phyloP scores from a whole-genome alignment of 768 basidiomycete genomes.

The Termitomyces sp. region DNA sequence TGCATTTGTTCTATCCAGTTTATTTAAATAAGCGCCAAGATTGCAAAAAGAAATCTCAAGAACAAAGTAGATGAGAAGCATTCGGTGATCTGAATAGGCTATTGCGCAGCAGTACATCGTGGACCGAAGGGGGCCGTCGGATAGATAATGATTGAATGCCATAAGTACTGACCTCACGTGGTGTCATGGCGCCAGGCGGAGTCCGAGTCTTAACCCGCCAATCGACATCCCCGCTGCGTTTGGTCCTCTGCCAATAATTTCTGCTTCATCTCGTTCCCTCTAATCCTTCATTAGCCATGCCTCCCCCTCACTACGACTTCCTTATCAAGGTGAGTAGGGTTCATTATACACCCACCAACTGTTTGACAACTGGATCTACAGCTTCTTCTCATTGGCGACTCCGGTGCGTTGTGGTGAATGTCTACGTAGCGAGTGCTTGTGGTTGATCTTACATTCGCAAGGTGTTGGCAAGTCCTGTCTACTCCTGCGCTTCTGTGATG shows the following conservation, averaged over 20 bases:
- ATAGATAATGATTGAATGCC: neutral
- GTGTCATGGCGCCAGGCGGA: neutral
- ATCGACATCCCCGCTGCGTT: conserved; percentile 6
- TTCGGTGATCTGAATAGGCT: neutral
- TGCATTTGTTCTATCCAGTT: neutral
- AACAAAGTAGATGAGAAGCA: neutral
- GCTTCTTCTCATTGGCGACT: conserved; percentile 96
- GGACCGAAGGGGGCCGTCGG: neutral
- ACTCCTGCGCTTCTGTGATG: conserved; percentile 96
- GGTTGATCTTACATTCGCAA: conserved; percentile 23
- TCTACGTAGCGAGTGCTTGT: neutral
- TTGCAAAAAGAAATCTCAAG: neutral
- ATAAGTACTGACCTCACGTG: conserved; percentile 1
- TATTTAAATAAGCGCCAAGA: neutral
- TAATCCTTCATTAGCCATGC: conserved; percentile 45
- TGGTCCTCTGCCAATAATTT: neutral
- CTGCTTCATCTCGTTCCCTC: conserved; percentile 2
- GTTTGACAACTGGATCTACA: conserved; percentile 24
- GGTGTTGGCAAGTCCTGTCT: conserved; percentile 97
- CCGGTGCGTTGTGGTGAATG: conserved; percentile 49
- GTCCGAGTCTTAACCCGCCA: neutral
- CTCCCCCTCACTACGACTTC: conserved; percentile 95
- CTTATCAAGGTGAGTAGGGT: conserved; percentile 75
- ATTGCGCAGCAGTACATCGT: neutral
- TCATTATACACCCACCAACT: neutral